phyloP scores from a whole-genome alignment of 331 rosid genomes.

The Stylosanthes scabra region DNA sequence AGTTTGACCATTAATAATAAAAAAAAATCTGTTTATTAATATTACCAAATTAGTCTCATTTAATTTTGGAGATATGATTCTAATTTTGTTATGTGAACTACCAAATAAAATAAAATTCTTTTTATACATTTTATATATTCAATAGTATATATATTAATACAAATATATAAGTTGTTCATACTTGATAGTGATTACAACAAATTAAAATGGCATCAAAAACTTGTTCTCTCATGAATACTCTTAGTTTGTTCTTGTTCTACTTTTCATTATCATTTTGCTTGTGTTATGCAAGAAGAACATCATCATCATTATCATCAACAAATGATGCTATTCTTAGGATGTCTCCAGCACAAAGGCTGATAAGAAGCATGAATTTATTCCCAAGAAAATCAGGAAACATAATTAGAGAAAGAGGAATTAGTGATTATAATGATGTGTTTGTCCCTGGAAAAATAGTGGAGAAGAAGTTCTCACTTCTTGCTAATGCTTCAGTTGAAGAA shows the following conservation, averaged over 20 bases:
- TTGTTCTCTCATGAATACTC: constrained; percentile 19
- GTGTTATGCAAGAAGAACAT: constrained; percentile 40
- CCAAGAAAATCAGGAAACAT: constrained; percentile 62
- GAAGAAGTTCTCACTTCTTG: constrained; percentile 52
- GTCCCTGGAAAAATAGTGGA: constrained; percentile 57
- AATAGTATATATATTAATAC: too few relatives aligned
- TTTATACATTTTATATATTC: not conserved
- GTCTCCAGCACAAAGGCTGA: constrained; percentile 66
- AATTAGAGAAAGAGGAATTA: not conserved
- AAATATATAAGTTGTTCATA: too few relatives aligned
- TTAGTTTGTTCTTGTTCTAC: constrained; percentile 29
- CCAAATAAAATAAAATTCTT: too few relatives aligned
- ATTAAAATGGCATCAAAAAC: constrained; percentile 55
- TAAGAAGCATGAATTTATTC: constrained; percentile 65
- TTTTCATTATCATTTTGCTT: constrained; percentile 30
- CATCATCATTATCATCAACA: not conserved
- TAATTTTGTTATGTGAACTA: too few relatives aligned
- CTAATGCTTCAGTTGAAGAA: constrained; percentile 48
- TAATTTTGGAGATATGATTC: too few relatives aligned
- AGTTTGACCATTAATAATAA: too few relatives aligned
- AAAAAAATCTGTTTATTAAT: too few relatives aligned
- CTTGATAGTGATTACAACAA: not conserved
- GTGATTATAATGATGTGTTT: constrained; percentile 10
- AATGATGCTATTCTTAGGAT: constrained; percentile 4
- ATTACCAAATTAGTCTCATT: too few relatives aligned